Base-by-base conservation (phyloP, 305 asterid species). In the Striga hermonthica region DNA sequence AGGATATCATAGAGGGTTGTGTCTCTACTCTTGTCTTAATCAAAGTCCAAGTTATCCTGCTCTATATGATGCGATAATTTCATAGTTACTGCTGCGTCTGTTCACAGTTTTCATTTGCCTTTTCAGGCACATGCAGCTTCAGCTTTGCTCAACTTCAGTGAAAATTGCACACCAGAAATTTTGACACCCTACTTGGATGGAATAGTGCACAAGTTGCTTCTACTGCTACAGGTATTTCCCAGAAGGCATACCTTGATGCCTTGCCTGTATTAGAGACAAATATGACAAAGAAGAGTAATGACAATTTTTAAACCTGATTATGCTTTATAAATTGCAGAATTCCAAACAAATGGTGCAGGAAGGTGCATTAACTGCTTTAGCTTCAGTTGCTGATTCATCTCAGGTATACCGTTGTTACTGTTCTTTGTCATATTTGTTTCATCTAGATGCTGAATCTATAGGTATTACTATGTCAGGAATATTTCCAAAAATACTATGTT, bases 341-440 rank as follows among this genome's bases (percentile, higher is more conserved):
- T 77, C 97, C 70, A 94, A 94, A 69, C 99, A 94, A 86, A 94
- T 94, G 99, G 99, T 94, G 71, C 97, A 91, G 76, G 99, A 91
- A 79, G 98, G 99, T 75, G 95, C 99, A 74, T 83, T 94, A 56
- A 94, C 98, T 65, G 99, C 96, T 64, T 78, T 94, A 74, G 99
- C 99, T 65, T 91, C 98, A 5, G 99, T 94, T 38, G 99, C 99
- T 22, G 99, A 94, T 84, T 94, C 99, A 47, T 91, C 99, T 60
- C 99, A 88, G 96, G 99, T 87, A 64, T 66, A 35, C 69, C 59
- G 63, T 53, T 41, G 15, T 65, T 31, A 44, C 22, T 55, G 61
- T 54, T 9, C 43, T 31, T 52, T 64, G 15, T 56, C 4, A 11
- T 34, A 45, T 64, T 68, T 57, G 14, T 56, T 66, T 60, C 47